A percentile compares a stretch with the other conserved stretches of the same genome.
Conservation (phyloP, 2,329 filamentous ascomycete genomes). For the Paramyrothecium roridum region DNA sequence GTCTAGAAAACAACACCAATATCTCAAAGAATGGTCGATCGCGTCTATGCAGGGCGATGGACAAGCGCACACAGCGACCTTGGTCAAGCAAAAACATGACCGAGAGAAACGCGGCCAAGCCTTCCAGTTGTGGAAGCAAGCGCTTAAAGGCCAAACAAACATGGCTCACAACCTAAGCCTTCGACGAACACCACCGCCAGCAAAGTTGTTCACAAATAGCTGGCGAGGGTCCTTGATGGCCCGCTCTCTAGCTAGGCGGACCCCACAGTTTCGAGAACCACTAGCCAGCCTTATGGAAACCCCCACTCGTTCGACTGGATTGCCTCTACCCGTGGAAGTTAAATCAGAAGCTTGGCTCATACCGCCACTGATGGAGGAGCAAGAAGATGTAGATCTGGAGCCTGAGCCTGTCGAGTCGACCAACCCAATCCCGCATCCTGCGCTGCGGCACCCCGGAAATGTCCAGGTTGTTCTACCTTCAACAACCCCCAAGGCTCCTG, state of each 20-base stretch:
- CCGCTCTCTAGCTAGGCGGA: constrained; percentile 17
- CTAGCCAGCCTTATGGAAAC: constrained; percentile 28
- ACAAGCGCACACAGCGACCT: constrained; percentile 32
- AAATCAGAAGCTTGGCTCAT: constrained; percentile 22
- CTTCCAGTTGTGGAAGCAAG: constrained; percentile 27
- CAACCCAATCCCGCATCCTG: constrained; percentile 5
- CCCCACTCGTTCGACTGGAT: constrained; percentile 44
- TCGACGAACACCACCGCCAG: background rate
- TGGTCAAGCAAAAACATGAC: constrained; percentile 26
- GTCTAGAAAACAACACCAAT: constrained; percentile 25
- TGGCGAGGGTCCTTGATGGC: constrained; percentile 2
- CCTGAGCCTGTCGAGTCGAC: background rate
- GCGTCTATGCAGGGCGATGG: constrained; percentile 31
- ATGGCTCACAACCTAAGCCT: constrained; percentile 2
- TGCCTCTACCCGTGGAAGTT: constrained; percentile 32
- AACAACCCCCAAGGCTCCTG: constrained; percentile 39
- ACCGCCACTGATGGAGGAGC: constrained; percentile 24
- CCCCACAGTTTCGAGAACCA: constrained; percentile 14
- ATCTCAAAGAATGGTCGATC: constrained; percentile 33
- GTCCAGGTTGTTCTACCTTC: constrained; percentile 25
- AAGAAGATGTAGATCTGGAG: constrained; percentile 20
- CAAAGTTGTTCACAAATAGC: background rate
- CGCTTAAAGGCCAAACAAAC: background rate
- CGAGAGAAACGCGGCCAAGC: constrained; percentile 25
- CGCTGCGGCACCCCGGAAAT: background rate